phyloP scores from a whole-genome alignment of 768 basidiomycete genomes.

The Filobasidium wieringae region DNA sequence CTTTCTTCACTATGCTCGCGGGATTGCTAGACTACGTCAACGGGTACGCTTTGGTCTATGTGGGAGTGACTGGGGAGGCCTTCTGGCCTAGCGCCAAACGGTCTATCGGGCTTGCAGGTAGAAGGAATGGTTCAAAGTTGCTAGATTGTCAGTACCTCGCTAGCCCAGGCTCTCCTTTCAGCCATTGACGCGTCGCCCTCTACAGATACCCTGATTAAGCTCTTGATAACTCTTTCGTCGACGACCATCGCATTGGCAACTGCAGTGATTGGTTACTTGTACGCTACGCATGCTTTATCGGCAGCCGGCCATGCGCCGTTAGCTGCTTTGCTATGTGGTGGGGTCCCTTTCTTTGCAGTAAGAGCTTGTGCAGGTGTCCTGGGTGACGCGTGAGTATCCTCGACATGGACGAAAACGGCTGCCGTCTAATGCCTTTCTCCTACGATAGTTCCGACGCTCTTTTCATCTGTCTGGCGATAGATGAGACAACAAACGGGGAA shows the following conservation, averaged over 20 bases:
- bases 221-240: slow-evolving; percentile 52
- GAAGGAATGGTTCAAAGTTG: slow-evolving; percentile 27
- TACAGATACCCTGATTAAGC: slow-evolving; percentile 60
- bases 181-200: background rate
- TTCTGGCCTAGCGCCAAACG: slow-evolving; percentile 53
- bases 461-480: slow-evolving; percentile 58
- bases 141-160: slow-evolving; percentile 38
- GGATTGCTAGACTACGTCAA: slow-evolving; percentile 46
- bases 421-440: background rate
- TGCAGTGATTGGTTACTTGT: slow-evolving; percentile 68
- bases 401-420: background rate
- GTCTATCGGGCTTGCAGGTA: slow-evolving; percentile 45
- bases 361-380: slow-evolving; percentile 72
- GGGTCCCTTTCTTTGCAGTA: slow-evolving; percentile 67
- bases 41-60: slow-evolving; percentile 59
- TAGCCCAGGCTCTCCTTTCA: too few relatives aligned
- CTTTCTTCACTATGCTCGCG: slow-evolving; percentile 39
- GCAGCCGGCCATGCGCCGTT: slow-evolving; percentile 62
- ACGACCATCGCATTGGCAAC: slow-evolving; percentile 70
- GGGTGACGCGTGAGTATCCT: slow-evolving; percentile 52
- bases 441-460: slow-evolving; percentile 49
- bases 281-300: slow-evolving; percentile 67
- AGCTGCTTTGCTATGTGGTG: slow-evolving; percentile 63
- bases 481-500: slow-evolving; percentile 47
- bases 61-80: slow-evolving; percentile 61